Base-by-base conservation (phyloP, 139 green algal genomes). In the Tetradesmus lagerheimii region DNA sequence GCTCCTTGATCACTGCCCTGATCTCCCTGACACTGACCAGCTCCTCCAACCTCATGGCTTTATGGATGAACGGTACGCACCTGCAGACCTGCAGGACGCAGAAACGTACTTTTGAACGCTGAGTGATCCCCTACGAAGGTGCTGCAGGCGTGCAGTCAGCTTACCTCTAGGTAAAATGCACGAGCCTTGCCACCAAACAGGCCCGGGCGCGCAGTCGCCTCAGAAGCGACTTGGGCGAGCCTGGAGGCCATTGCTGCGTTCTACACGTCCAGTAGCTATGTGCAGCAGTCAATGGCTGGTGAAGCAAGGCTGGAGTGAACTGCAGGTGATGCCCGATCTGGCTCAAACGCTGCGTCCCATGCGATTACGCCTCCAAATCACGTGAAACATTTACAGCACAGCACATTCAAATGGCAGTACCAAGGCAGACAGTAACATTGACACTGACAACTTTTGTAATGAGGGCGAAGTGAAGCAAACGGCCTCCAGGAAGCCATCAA, bases 21-120 rank as follows among this genome's bases (percentile, higher is more conserved):
- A 95, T 90, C 57, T 95, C 91, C 34, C 75, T 27, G 37, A 92
- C 53, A 18, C 87, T 90, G 20, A 94, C 91, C 29, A 95, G 62
- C 82, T 95, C 93, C 50, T 95, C 93, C 74, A 94, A 80, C 43
- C 91, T 84, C 67, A 94, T 93, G 14, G 93, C 57, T 12, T 78
- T 86, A 31, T 94, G 92, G 45, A 95, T 92, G 89, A 95, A 95
- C 0, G 93, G 93, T 31, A 95, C 80, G 88, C 92, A 94, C 23
- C 93, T 87, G 90, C 92, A 94, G 50, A 95, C 89, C 93, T 95
- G 86, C 88, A 79, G 62, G 20, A 25, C 29, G 57, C 57, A 71
- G 12, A 71, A n/a, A 71, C 1, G 8, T 5, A 45, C 16, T 1
- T 62, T 85, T 12, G 38, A 2, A 12, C 20, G 34, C 35, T 39